Evolutionary conservation across 805 yeast genomes (phyloP).

Genomic region (Pichia gijzeniarum): DNA sequence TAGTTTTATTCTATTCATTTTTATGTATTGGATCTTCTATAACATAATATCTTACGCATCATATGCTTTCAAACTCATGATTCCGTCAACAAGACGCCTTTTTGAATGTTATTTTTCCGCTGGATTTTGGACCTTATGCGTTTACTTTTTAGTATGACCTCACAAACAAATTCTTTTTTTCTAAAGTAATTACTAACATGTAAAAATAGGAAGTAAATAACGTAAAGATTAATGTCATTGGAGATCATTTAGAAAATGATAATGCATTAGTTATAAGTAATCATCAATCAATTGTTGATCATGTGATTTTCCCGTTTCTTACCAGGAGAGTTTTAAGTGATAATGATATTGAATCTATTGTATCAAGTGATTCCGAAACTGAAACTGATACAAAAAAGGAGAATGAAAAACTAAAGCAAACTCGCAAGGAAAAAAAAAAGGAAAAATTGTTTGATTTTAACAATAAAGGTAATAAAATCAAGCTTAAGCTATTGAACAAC

Average conservation of each 20-base stretch:
- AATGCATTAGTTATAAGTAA: slow-evolving; percentile 39
- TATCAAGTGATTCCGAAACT: slow-evolving; percentile 1
- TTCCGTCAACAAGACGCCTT: slow-evolving; percentile 19
- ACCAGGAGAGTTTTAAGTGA: slow-evolving; percentile 24
- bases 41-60: slow-evolving; percentile 15
- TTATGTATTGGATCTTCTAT: slow-evolving; percentile 16
- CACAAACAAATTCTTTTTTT: neutral
- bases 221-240: slow-evolving; percentile 35
- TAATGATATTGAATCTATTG: neutral
- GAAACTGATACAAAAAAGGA: neutral
- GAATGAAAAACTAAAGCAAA: neutral
- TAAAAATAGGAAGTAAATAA: slow-evolving; percentile 30
- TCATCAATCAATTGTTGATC: slow-evolving; percentile 66
- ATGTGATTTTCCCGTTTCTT: slow-evolving; percentile 43
- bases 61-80: slow-evolving; percentile 15
- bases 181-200: slow-evolving; percentile 9
- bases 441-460: no score
- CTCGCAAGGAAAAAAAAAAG: slow-evolving; percentile 5
- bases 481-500: slow-evolving; percentile 1
- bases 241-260: slow-evolving; percentile 37
- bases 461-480: neutral
- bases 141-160: slow-evolving; percentile 24
- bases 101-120: slow-evolving; percentile 22
- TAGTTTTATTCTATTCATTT: slow-evolving; percentile 18
- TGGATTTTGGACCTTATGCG: slow-evolving; percentile 31